Evolutionary conservation across 805 yeast genomes (phyloP), one percentile per base, ranked within the genome.

Genomic region (Pichia thaimueangensis): DNA sequence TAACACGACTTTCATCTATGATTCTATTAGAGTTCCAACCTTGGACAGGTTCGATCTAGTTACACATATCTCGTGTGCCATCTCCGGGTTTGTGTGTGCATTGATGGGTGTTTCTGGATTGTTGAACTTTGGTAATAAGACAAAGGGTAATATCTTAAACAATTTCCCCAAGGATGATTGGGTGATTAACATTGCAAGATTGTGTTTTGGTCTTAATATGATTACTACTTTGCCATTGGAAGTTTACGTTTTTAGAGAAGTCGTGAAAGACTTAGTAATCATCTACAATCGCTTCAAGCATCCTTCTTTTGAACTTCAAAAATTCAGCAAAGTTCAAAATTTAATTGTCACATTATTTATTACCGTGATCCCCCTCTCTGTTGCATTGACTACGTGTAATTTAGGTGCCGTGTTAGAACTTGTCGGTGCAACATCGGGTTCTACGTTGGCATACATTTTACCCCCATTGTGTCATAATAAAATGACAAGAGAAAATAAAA

Each of bases 121-220:
- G 46, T 55, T 82, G 19, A 78, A 78, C 35, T 89, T 91, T 63
- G 84, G 84, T 29, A 78, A 78, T 47, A 71, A 73, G 35, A 86
- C 95, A 1, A 83, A 83, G 58, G 97, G 97, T 7, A 91, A 89
- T 55, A 73, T 91, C 25, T 67, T 89, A 43, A 91, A 91, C 64
- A 91, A 89, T 60, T 91, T 91, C 61, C 84, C 86, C 6, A 69
- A 77, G 37, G 73, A 76, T 56, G 95, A 88, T 56, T 62, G 71
- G 48, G 69, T 82, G 62, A 85, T 85, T 36, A 91, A 89, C 53
- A 67, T 91, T 29, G 97, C 97, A 0, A 71, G 97, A 41, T 75
- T 89, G 49, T 86, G 96, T 52, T 88, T 88, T 59, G 96, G 96
- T 0, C 69, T 88, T 54, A 88, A 88, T 56, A 88, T 88, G 96